phyloP scores from a whole-genome alignment of 192 early-diverging fungal genomes.

The Diversispora epigaea region DNA sequence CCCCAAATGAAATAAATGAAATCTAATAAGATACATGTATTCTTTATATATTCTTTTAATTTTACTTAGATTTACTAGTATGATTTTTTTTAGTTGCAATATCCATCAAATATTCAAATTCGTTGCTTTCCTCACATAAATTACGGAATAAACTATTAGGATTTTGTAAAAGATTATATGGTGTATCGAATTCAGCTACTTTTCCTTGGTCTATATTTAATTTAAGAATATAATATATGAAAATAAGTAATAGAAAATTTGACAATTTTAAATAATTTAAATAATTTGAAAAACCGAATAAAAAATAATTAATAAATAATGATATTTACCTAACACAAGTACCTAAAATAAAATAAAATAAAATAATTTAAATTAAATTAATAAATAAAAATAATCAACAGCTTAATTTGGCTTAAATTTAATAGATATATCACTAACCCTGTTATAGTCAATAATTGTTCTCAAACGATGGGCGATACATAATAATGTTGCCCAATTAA shows the following conservation, averaged over 20 bases:
- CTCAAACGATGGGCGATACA: slow-evolving; percentile 56
- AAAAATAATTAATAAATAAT: not conserved
- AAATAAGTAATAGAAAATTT: not conserved
- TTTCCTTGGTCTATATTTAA: slow-evolving; percentile 64
- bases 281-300: not conserved
- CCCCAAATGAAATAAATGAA: too few relatives aligned
- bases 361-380: not conserved
- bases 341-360: not conserved
- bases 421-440: slow-evolving; percentile 26
- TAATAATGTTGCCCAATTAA: slow-evolving; percentile 46
- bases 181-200: slow-evolving; percentile 39
- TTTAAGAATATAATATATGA: not conserved
- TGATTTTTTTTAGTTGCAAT: slow-evolving; percentile 7
- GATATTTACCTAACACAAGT: slow-evolving; percentile 13
- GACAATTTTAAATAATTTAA: too few relatives aligned
- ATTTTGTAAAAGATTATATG: slow-evolving; percentile 31
- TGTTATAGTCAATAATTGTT: slow-evolving; percentile 56
- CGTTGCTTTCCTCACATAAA: slow-evolving; percentile 32
- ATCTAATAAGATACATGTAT: too few relatives aligned
- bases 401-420: not conserved
- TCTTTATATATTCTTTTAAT: too few relatives aligned
- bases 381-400: not conserved
- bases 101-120: slow-evolving; percentile 17
- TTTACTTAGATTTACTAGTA: not conserved
- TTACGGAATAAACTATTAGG: slow-evolving; percentile 35